Base-by-base conservation (phyloP, 352 stramenopile species). In the Globisporangium irregulare region DNA sequence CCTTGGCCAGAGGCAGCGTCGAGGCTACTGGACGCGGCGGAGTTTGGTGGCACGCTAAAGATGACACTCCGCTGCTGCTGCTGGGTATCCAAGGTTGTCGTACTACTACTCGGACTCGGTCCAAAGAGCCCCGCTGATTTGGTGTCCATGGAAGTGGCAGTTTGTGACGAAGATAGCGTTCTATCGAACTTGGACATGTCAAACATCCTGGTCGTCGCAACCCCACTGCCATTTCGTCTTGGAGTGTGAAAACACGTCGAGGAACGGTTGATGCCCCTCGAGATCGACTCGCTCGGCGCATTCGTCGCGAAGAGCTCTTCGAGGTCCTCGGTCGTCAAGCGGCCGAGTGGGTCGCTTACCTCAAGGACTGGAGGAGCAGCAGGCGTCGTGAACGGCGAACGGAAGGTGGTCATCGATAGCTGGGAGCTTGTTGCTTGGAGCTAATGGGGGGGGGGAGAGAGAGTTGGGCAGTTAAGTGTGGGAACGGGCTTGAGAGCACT, bases 221-320 rank as follows among this genome's bases (percentile, higher is more conserved):
- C 20, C 25, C 38, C 36, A 25, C 46, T 22, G 22, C 5, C 18
- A 22, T n/a, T 3, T 22, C 8, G 34, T 41, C 9, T 10, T 41
- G 34, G 20, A 53, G 46, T n/a, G 4, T 1, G 18, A 10, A 53
- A 22, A 5, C 18, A 4, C 4, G 7, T 53, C 18, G 46, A 20
- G 20, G 34, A 9, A 41, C 18, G 46, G 18, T 0, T 53, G 46
- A n/a, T 2, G 20, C 46, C 18, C 18, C 18, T n/a, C 4, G 58
- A 22, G 22, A 64, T 55, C 36, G 3, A 25, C 34, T 54, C 22
- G 4, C 58, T 64, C 34, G 36, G 58, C 6, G 58, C 36, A 25
- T 64, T 55, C 59, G 22, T 38, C 22, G 36, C 38, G 38, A 55
- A 64, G 59, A 55, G 58, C 36, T 64, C 58, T 1, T 22, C 36